These are phyloP conservation scores for Tuctoria greenei DNA, from an alignment of 176 grass and related monocot species.

Conservation along the genomic window DNA sequence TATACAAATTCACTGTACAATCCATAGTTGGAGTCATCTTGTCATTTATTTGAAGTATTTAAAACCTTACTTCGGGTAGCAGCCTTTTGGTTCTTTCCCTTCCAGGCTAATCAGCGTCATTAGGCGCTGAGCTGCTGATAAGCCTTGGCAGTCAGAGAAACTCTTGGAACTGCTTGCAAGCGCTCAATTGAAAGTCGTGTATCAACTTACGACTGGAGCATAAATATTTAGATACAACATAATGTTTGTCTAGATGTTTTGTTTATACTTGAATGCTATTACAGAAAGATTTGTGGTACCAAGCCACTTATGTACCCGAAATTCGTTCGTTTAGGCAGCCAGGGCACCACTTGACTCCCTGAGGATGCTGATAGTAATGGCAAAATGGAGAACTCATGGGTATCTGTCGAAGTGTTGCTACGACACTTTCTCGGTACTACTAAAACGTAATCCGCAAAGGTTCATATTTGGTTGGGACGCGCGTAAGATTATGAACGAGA, in stretches of 20 bases:
- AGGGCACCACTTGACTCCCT: not conserved
- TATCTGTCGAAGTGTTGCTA: too few relatives aligned
- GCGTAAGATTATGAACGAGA: too few relatives aligned
- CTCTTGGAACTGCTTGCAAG: slow-evolving; percentile 71
- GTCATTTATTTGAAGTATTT: too few relatives aligned
- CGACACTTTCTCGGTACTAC: too few relatives aligned
- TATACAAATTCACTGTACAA: too few relatives aligned
- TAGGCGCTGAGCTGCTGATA: too few relatives aligned
- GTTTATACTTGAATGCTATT: slow-evolving; percentile 28
- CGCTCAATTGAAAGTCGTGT: slow-evolving; percentile 69
- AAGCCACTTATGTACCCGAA: not conserved
- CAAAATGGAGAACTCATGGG: not conserved
- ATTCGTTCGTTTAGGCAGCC: not conserved
- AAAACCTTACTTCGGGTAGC: too few relatives aligned
- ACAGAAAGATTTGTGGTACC: slow-evolving; percentile 6
- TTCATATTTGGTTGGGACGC: too few relatives aligned
- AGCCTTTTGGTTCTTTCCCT: too few relatives aligned
- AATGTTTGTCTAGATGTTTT: slow-evolving; percentile 24
- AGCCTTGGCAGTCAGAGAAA: slow-evolving; percentile 58
- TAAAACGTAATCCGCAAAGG: too few relatives aligned
- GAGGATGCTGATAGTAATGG: not conserved
- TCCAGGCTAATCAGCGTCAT: too few relatives aligned
- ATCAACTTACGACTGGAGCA: slow-evolving; percentile 87
- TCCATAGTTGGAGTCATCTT: too few relatives aligned
- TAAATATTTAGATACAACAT: slow-evolving; percentile 54